Evolutionary conservation across 371 early-diverging fungal species (phyloP).

Genomic region (Mortierella sp.): DNA sequence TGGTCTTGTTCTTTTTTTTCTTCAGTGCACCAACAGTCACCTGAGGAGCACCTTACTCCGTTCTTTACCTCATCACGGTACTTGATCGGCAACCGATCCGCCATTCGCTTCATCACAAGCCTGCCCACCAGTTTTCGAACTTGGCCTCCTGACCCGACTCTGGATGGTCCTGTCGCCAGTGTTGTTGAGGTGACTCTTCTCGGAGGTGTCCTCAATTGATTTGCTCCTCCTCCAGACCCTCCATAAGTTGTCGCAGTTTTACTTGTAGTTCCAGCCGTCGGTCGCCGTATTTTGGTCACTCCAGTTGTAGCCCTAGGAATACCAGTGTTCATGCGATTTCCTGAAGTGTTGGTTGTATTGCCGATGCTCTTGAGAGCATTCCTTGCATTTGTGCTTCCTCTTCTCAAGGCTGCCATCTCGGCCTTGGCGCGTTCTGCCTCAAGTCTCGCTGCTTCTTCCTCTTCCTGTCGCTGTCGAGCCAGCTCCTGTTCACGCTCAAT

Average conservation of each 20-base stretch:
- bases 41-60: too few species aligned
- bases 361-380: too few species aligned
- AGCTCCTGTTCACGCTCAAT: slow-evolving; percentile 40
- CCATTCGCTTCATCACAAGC: slow-evolving; percentile 49
- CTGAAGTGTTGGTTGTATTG: too few species aligned
- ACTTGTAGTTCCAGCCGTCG: too few species aligned
- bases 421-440: slow-evolving; percentile 32
- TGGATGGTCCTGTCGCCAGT: slow-evolving; percentile 17
- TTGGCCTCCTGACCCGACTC: slow-evolving; percentile 39
- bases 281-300: too few species aligned
- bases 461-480: slow-evolving; percentile 35
- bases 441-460: slow-evolving; percentile 14
- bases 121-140: slow-evolving; percentile 34
- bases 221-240: slow-evolving; percentile 4
- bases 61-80: slow-evolving; percentile 48
- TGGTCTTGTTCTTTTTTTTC: too few species aligned
- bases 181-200: slow-evolving; percentile 9
- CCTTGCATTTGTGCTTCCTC: too few species aligned
- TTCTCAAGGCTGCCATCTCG: slow-evolving; percentile 4
- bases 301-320: too few species aligned
- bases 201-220: slow-evolving; percentile 32
- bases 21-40: too few species aligned
- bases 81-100: slow-evolving; percentile 37
- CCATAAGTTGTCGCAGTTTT: too few species aligned
- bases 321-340: too few species aligned